These are phyloP conservation scores for Fusarium sp. DNA, from an alignment of 2,329 filamentous ascomycete genomes.

Conservation along the genomic window DNA sequence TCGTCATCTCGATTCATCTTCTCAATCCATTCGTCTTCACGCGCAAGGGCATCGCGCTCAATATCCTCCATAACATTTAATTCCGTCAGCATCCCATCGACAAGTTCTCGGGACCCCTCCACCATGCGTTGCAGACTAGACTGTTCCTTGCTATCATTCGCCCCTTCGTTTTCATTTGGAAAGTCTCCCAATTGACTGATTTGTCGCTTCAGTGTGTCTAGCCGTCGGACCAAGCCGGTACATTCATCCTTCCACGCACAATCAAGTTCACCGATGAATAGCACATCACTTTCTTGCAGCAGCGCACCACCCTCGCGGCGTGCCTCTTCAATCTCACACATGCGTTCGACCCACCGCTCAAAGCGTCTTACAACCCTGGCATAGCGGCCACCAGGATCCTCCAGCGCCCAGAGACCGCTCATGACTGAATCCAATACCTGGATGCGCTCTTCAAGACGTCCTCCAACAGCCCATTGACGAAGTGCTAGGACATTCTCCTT, in stretches of 20 bases:
- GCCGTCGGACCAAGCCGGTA: slow-evolving; percentile 60
- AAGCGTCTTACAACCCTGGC: slow-evolving; percentile 66
- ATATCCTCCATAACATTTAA: slow-evolving; percentile 71
- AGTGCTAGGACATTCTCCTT: slow-evolving; percentile 64
- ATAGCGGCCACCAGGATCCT: slow-evolving; percentile 67
- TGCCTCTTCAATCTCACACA: slow-evolving; percentile 59
- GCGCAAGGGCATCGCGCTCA: slow-evolving; percentile 65
- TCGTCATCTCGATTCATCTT: slow-evolving; percentile 60
- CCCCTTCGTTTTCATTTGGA: slow-evolving; percentile 10
- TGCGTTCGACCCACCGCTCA: slow-evolving; percentile 66
- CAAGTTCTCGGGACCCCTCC: slow-evolving; percentile 59
- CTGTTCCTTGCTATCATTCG: slow-evolving; percentile 27
- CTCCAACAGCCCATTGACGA: slow-evolving; percentile 59
- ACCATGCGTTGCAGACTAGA: slow-evolving; percentile 61
- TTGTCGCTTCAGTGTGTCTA: slow-evolving; percentile 65
- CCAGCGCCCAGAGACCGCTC: slow-evolving; percentile 67
- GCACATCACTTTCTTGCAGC: slow-evolving; percentile 50
- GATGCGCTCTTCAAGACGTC: slow-evolving; percentile 65
- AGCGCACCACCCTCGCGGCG: slow-evolving; percentile 53
- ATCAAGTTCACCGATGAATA: slow-evolving; percentile 68
- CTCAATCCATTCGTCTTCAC: slow-evolving; percentile 70
- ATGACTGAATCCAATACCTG: slow-evolving; percentile 68
- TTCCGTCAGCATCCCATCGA: slow-evolving; percentile 71
- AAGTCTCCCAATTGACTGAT: slow-evolving; percentile 58
- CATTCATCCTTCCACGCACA: slow-evolving; percentile 69